Base-by-base conservation (phyloP, 331 rosid genomes). In the Stylosanthes scabra region DNA sequence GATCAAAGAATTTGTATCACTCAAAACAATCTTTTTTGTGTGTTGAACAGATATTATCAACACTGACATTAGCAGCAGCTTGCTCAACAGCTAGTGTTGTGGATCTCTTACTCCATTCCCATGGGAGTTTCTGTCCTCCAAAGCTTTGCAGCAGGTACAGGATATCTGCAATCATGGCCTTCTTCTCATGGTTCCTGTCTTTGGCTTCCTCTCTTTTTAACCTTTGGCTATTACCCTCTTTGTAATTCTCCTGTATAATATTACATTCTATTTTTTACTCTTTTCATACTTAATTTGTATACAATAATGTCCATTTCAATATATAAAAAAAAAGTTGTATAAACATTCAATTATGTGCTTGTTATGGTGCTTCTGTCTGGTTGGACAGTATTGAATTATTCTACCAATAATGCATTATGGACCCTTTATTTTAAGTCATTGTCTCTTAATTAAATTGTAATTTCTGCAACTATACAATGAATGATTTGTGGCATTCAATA, bases 11-110 rank as follows among this genome's bases (percentile, higher is more conserved):
- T 34, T 74, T 60, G 40, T 59, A 29, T 59, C 40, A 31, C 25
- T 14, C 11, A 16, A n/a, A n/a, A 58, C 16, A 13, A 20, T 73
- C n/a, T 13, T 39, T 4, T 34, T n/a, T n/a, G n/a, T 4, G 7
- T 4, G 3, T 4, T 34, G 6, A 34, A 41, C 86, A 93, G 95
- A 83, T 88, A 25, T 54, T 88, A 57, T 90, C 98, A 44, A 72
- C 80, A 47, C 97, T 93, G 45, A 90, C 93, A 10, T 82, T 93
- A 11, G 95, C 91, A 16, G 91, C 93, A 61, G 96, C 98, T 44
- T 79, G 88, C 87, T 88, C 98, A 42, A 85, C 95, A 6, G 83
- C 90, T 6, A 93, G 97, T 60, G 96, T 90, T 65, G 88, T 84
- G 14, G 89, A 87, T 68, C 69, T 90, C 61, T 70, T 93, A 67